Base-by-base conservation (phyloP, 148 eudicot genomes). In the Pharnaceum exiguum region DNA sequence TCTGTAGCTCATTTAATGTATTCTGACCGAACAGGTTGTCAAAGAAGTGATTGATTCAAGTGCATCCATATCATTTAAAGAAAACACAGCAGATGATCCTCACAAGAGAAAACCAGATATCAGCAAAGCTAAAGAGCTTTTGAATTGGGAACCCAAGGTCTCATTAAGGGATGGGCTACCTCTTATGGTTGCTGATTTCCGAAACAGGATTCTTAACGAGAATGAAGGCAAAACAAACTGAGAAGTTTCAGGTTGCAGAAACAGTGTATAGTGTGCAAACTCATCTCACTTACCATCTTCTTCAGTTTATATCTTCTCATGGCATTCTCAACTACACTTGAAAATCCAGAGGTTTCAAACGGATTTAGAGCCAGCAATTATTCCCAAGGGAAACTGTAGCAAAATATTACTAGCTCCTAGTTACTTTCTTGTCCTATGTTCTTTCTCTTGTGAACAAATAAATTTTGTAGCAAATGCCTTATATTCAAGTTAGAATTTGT, bases 21-120 rank as follows among this genome's bases (percentile, higher is more conserved):
- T 17, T 13, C 1, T 17, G 48, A 26, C 33, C 17, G 42, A 39
- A 47, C 58, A 87, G 96, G 91, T 88, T 51, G 96, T 88, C 12
- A 85, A 88, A 60, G 93, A 85, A 67, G 76, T 82, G 22, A 76
- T 88, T 50, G 96, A 88, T 70, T 67, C 86, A 8, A 82, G 80
- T 67, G 96, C 96, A 27, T 64, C 77, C n/a, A 82, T 88, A 64
- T 84, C 71, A 36, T 88, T 82, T 68, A 71, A 51, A 63, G 60
- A 62, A 16, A 88, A 85, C 69, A 88, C 96, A 27, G 91, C 86
- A 19, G 96, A 88, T 68, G 96, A 88, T 74, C 96, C 96, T 24
- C 96, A 88, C 54, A 85, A 75, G 74, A 76, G 96, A 75, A 88
- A 88, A 59, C 96, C 96, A 29, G 96, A 88, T 82, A 88, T 88